Base-by-base conservation (phyloP, 1,139 yeast genomes). In the Protomyces inouyei region DNA sequence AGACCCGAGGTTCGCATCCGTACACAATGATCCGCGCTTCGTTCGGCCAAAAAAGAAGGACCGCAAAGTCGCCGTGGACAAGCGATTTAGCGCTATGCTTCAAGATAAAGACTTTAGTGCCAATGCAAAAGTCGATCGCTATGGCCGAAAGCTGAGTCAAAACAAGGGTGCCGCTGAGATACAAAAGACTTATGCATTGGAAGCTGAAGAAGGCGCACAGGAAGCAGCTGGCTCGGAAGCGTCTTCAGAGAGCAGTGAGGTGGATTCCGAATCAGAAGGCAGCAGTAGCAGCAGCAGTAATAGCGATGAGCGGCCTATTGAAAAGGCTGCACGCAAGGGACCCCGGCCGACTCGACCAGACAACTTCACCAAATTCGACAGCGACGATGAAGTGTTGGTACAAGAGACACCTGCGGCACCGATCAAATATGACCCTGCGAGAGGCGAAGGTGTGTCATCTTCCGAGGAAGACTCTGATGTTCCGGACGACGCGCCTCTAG, bases 11-110 rank as follows among this genome's bases (percentile, higher is more conserved):
- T 93, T 93, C 76, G 78, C 87, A 23, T 79, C 86, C 3, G 88
- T 92, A 4, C 91, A 87, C 71, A 84, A 82, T 70, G 98, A 95
- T 75, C 98, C 98, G 2, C 81, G 97, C 69, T 93, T 93, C 77
- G 86, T 83, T 69, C 77, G 84, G 52, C 93, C 97, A 3, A 85
- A 82, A 70, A 81, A 65, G 45, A 85, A 85, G 71, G 85, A 86
- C 68, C 77, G 86, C 68, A 88, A 87, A 74, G 87, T 90, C 53
- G 85, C 88, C 70, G 82, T 95, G 52, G 99, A 93, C 76, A 88
- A 85, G 66, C 84, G 99, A 75, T 93, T 93, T 76, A 84, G 85
- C 69, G 84, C 84, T 70, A 76, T 75, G 48, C 70, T 79, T 32
- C 81, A 82, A 56, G 97, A 91, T 72, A 82, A 82, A 68, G 82